Evolutionary conservation across 2,329 filamentous ascomycete genomes (phyloP), one percentile per base, ranked within the genome.

Genomic region (Corynespora cassiicola): DNA sequence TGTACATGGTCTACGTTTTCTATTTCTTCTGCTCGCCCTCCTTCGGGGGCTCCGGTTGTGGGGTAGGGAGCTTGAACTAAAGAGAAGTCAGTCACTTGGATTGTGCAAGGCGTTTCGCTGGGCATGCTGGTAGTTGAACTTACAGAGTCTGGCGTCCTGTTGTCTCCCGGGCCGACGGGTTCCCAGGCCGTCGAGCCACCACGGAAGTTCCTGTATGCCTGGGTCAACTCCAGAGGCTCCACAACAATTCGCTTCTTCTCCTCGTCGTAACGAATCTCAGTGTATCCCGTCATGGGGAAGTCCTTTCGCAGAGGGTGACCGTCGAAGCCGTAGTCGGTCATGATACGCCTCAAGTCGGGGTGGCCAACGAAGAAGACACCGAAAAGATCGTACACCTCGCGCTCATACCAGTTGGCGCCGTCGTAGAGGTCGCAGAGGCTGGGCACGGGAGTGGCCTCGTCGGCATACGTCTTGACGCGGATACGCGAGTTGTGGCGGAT

Each of bases 181-280:
- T 87, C 80, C 80, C 84, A 87, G 25, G 76, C 68, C 31, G 69
- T 63, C 31, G 47, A 80, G 52, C 90, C 90, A 46, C 91, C 90
- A 75, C 96, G 91, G 65, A 99, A 99, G 77, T 99, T 97, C 59
- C 94, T 85, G 84, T 95, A 99, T 6, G 95, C 94, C 74, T 99
- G 94, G 10, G 94, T 97, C 72, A 99, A 81, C 77, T 99, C 94
- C 32, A 99, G 79, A 25, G 95, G 94, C 79, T 99, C 95, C 20
- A 95, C 92, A 45, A 99, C 92, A 66, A 99, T 96, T 48, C 94
- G 84, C 84, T 99, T 99, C 88, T 96, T 99, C 81, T 99, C 95
- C 75, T 99, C 94, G 57, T 99, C 94, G 67, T 95, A 99, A 65
- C 94, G 82, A 56, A 99, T 87, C 77, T 99, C 95, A 21, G 94